These are phyloP conservation scores for Avena atlantica DNA, from an alignment of 176 grass and related monocot species.

Conservation along the genomic window DNA sequence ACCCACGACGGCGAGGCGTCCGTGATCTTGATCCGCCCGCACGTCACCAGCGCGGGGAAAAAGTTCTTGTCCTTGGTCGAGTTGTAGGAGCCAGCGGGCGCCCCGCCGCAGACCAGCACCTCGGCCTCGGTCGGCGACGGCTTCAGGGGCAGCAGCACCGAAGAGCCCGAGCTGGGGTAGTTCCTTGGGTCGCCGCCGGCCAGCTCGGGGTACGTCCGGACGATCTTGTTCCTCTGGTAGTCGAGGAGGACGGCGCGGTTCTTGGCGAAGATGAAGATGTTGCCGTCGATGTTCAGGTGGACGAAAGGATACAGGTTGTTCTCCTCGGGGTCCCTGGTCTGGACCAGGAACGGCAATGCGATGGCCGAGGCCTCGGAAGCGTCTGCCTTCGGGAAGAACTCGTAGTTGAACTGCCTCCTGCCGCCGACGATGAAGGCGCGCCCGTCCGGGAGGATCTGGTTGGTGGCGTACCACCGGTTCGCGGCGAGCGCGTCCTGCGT, in stretches of 20 bases:
- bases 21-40: slow-evolving; percentile 84
- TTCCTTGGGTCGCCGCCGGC: slow-evolving; percentile 70
- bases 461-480: slow-evolving; percentile 78
- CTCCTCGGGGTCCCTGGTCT: slow-evolving; percentile 67
- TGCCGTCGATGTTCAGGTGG: slow-evolving; percentile 80
- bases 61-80: slow-evolving; percentile 44
- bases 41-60: slow-evolving; percentile 48
- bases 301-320: slow-evolving; percentile 92
- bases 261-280: slow-evolving; percentile 86
- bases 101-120: slow-evolving; percentile 83
- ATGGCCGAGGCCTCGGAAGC: slow-evolving; percentile 37
- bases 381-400: slow-evolving; percentile 70
- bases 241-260: slow-evolving; percentile 73
- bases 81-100: slow-evolving; percentile 63
- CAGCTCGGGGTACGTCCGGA: slow-evolving; percentile 59
- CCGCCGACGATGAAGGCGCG: slow-evolving; percentile 74
- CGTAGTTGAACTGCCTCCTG: slow-evolving; percentile 69
- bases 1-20: slow-evolving; percentile 63
- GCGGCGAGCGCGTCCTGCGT: slow-evolving; percentile 56
- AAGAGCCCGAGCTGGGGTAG: slow-evolving; percentile 86
- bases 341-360: slow-evolving; percentile 49
- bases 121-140: slow-evolving; percentile 65
- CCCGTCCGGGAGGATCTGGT: slow-evolving; percentile 89
- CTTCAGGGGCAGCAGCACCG: slow-evolving; percentile 70
- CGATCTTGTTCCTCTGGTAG: slow-evolving; percentile 65